A percentile compares a stretch with the other conserved stretches of the same genome.
These are phyloP conservation scores for Naganishia vishniacii DNA, from an alignment of 768 basidiomycete genomes.

Conservation along the genomic window DNA sequence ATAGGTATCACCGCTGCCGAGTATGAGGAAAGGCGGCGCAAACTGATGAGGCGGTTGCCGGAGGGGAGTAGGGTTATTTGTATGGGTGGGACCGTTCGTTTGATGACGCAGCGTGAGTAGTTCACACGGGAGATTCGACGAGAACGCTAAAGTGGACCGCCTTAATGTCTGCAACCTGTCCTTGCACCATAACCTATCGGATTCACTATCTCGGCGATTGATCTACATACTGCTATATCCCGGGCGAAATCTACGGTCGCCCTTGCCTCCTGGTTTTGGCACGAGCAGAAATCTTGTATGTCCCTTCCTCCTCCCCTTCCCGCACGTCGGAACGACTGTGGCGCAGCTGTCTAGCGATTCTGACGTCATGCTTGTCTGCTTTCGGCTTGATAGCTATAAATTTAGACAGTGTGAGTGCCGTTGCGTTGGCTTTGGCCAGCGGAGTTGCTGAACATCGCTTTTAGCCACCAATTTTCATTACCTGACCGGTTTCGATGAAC, in stretches of 20 bases:
- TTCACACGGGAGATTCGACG: background rate
- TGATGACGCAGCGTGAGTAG: conserved; percentile 61
- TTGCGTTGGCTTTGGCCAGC: background rate
- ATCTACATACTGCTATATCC: too few relatives aligned
- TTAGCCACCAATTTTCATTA: conserved; percentile 57
- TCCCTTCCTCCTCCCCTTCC: conserved; percentile 18
- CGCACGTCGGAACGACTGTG: conserved; percentile 14
- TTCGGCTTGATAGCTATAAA: conserved; percentile 65
- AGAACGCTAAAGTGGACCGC: background rate
- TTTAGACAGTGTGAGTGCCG: conserved; percentile 66
- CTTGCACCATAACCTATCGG: too few relatives aligned
- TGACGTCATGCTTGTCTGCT: background rate
- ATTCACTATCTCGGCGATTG: too few relatives aligned
- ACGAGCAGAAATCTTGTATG: conserved; percentile 68
- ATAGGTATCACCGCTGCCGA: conserved; percentile 73
- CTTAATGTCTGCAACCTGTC: too few relatives aligned
- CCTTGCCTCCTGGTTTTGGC: too few relatives aligned
- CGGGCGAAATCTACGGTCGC: too few relatives aligned
- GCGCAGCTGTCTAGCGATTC: conserved; percentile 17
- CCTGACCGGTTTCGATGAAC: conserved; percentile 90
- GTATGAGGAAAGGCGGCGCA: conserved; percentile 65
- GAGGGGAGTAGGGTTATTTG: conserved; percentile 69
- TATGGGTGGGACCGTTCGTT: conserved; percentile 62
- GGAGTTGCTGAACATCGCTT: too few relatives aligned
- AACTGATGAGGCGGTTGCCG: conserved; percentile 68